These are phyloP conservation scores for Vinca minor DNA, from an alignment of 257 asterid genomes.

Conservation along the genomic window DNA sequence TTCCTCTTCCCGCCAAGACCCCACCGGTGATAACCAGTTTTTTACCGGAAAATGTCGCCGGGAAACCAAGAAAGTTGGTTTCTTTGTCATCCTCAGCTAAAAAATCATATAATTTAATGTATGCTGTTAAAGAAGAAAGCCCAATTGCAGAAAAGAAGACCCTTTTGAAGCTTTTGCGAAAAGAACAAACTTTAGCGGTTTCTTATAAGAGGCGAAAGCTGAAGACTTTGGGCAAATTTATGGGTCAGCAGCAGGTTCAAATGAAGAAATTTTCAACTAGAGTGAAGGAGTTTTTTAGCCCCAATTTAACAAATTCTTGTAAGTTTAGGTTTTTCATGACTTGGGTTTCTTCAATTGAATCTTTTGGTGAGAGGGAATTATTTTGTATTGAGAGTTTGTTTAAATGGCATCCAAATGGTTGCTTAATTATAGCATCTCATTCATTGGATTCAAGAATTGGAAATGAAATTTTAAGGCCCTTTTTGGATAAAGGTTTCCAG, in stretches of 20 bases:
- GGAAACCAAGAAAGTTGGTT: constrained; percentile 45
- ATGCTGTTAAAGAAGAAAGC: constrained; percentile 29
- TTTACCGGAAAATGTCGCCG: constrained; percentile 40
- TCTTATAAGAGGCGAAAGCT: constrained; percentile 25
- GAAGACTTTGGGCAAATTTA: constrained; percentile 25
- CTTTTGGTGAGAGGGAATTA: constrained; percentile 61
- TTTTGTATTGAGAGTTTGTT: constrained; percentile 49
- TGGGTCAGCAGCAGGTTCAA: constrained; percentile 19
- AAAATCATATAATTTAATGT: constrained; percentile 20
- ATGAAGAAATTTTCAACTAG: constrained; percentile 39
- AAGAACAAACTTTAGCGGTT: constrained; percentile 36
- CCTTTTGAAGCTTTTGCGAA: constrained; percentile 36
- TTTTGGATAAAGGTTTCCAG: constrained; percentile 43
- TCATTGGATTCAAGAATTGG: constrained; percentile 72
- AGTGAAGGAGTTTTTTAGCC: constrained; percentile 45
- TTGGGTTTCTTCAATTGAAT: constrained; percentile 58
- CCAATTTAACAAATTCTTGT: constrained; percentile 34
- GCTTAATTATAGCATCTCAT: constrained; percentile 57
- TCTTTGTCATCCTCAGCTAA: constrained; percentile 29
- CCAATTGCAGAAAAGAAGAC: constrained; percentile 26
- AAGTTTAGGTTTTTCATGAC: constrained; percentile 69
- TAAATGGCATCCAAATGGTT: constrained; percentile 57
- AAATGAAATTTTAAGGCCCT: constrained; percentile 46
- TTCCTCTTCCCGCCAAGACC: constrained; percentile 38
- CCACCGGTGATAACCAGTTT: constrained; percentile 30